phyloP scores from a whole-genome alignment of 1,284 basidiomycete species.

The Sporisorium graminicola region DNA sequence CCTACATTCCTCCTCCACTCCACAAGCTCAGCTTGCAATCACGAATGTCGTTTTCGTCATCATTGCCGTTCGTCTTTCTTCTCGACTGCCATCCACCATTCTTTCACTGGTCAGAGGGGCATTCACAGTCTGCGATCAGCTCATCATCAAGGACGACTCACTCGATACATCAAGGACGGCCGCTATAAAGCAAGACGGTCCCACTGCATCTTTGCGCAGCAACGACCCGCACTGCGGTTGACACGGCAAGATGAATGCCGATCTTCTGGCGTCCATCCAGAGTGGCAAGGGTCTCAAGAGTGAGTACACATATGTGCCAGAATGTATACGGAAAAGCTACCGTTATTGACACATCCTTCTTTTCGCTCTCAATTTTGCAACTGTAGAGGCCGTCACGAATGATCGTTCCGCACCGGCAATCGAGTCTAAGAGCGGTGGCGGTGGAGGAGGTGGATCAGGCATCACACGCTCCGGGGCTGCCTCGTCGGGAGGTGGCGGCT shows the following conservation, averaged over 20 bases:
- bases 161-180: not conserved
- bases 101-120: too few species aligned
- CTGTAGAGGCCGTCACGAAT: slow-evolving; percentile 77
- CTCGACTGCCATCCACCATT: slow-evolving; percentile 5
- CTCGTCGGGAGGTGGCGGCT: slow-evolving; percentile 64
- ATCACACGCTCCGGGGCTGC: slow-evolving; percentile 59
- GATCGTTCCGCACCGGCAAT: slow-evolving; percentile 82
- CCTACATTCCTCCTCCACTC: slow-evolving; percentile 28
- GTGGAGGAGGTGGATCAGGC: slow-evolving; percentile 68
- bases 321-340: too few species aligned
- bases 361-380: not conserved
- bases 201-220: not conserved
- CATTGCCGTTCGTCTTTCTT: slow-evolving; percentile 2
- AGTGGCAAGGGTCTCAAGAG: slow-evolving; percentile 54
- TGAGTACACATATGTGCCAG: slow-evolving; percentile 6
- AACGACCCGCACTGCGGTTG: not conserved
- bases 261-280: slow-evolving; percentile 40
- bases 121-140: too few species aligned
- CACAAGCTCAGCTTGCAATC: not conserved
- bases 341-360: slow-evolving; percentile 1
- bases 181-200: too few species aligned
- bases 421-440: slow-evolving; percentile 70
- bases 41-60: not conserved
- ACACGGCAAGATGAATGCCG: slow-evolving; percentile 42
- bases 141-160: not conserved